Base-by-base conservation (phyloP, 2,329 filamentous ascomycete species). In the Thielaviopsis euricoi region DNA sequence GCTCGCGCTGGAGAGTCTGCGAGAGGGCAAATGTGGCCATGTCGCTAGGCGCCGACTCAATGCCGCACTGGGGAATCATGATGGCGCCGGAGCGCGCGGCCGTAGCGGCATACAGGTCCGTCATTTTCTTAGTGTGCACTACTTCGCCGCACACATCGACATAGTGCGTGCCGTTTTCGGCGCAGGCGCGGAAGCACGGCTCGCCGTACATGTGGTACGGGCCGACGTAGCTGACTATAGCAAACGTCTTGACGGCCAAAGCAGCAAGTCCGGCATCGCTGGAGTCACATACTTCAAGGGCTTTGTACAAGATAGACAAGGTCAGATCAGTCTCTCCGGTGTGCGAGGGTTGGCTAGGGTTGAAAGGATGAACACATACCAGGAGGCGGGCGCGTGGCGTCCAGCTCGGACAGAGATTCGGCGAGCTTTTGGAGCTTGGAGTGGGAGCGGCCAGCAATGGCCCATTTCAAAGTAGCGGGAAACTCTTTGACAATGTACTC, bases 391-490 rank as follows among this genome's bases (percentile, higher is more conserved):
- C 90, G 83, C 68, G 94, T 83, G n/a, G 50, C 21, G 19, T 61
- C 1, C 82, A 74, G 66, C 86, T 86, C 60, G 86, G 65, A 81
- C 67, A 90, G 77, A 57, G 87, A 81, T 56, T 81, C 73, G 7
- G 82, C 80, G 12, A 96, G 70, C 48, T 72, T 71, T 63, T 85
- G 78, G 4, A 97, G 77, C 69, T 95, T 95, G 53, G 76, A 73
- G 53, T 77, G 73, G n/a, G 87, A 90, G 25, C 90, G 85, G 29
- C 90, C 90, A 52, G 89, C 87, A 58, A 96, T 75, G 15, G 88
- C 90, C 90, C 90, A 96, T 73, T 82, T 89, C 61, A 95, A 69
- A 67, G 88, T 80, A 19, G 85, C 87, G 0, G 89, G 86, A 0
- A 89, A 74, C 62, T 80, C 72, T 15, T 76, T 76, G 56, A 82